Base-by-base conservation (phyloP, 163 green algal species). In the Chlamydomonas reinhardtii region DNA sequence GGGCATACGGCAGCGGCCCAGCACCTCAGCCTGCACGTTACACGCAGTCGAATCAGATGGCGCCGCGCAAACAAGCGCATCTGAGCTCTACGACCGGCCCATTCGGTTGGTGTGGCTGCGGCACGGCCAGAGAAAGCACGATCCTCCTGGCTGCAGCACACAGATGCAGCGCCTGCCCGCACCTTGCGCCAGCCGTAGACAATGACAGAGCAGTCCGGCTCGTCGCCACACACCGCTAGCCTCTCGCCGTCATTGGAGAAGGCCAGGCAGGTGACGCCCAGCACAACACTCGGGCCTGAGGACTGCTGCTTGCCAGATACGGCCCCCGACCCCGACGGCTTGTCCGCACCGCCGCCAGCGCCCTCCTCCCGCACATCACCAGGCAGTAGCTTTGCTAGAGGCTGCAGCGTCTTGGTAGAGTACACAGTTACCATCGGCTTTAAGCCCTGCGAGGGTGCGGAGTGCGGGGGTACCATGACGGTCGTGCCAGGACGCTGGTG, bases 101-200 rank as follows among this genome's bases (percentile, higher is more conserved):
- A 14, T 8, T 14, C 39, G 39, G 39, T 8, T 48, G 39, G 5
- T 5, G 8, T 48, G 5, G 39, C 39, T 48, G 39, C 39, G 39
- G 39, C n/a, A n/a, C n/a, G n/a, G n/a, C n/a, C n/a, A n/a, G n/a
- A n/a, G n/a, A n/a, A n/a, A n/a, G n/a, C n/a, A n/a, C 43, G 11
- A 54, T 11, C 43, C 43, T 14, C 48, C 48, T 56, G 12, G 9
- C 48, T 56, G 48, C 14, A 17, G 48, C 48, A 56, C 48, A 48
- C 8, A 5, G 39, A 48, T 48, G 39, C 39, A 48, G 39, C 39
- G 5, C 39, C 39, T 14, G 39, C 8, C 39, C 73, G 17, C 80
- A 91, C 91, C 88, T 90, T 86, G 2, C 83, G 83, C 91, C 91
- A 94, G 0, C 77, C 31, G 76, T 90, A 91, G 14, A 94, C 74